Evolutionary conservation across 768 basidiomycete species (phyloP), one percentile per base, ranked within the genome.

Genomic region (Lactifluus echinatus): DNA sequence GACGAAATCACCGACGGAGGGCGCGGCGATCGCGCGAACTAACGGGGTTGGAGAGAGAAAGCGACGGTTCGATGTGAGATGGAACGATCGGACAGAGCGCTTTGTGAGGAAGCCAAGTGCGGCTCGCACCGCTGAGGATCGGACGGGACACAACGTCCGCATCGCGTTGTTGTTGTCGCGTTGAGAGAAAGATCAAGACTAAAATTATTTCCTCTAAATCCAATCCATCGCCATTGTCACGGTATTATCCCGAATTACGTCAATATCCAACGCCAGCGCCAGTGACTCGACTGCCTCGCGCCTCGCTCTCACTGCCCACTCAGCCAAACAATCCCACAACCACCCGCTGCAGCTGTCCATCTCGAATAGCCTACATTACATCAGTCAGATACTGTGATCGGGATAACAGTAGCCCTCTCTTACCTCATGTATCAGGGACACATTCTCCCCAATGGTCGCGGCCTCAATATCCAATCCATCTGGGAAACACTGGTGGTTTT

Each of bases 381-480:
- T 19, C 21, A n/a, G n/a, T 52, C 36, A 57, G 39, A 4, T 7
- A 29, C 15, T 6, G 23, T 19, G 23, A 11, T 17, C 48, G 36
- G 52, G 23, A 11, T 6, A 34, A 19, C 23, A 26, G 55, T 66
- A 23, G 8, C 5, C 15, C 8, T 58, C 46, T 58, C 52, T 49
- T 45, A 72, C 74, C 77, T 93, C 91, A 53, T 89, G 82, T 48
- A 94, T 89, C 39, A 82, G 71, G 2, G 85, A 79, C 8, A 92
- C 77, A 62, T 82, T 81, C 65, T 84, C 78, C 4, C 91, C 91
- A 50, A 85, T 71, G 8, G 85, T 86, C 40, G 73, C 75, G 42
- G 88, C 83, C 50, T 84, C 83, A 12, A 81, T 76, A 15, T 82
- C 83, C 39, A 84, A 74, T 8, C 88, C 86, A 52, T 79, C 78